Evolutionary conservation across 116 monocot species (phyloP).

Genomic region (Cymodocea nodosa): DNA sequence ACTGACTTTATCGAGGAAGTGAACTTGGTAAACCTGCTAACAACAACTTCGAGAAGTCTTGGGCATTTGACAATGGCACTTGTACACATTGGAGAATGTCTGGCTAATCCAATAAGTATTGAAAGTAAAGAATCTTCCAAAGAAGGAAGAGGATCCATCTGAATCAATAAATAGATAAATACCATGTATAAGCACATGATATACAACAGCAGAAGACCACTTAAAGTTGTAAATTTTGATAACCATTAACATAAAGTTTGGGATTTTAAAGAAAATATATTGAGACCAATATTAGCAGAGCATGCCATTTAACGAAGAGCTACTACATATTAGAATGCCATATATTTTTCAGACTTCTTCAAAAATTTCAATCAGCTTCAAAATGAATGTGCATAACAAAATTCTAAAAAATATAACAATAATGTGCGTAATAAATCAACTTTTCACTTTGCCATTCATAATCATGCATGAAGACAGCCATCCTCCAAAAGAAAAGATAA

Average conservation of each 20-base stretch:
- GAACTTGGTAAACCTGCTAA: slow-evolving; percentile 39
- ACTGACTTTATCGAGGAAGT: slow-evolving; percentile 46
- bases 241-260: neutral
- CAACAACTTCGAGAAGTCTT: slow-evolving; percentile 49
- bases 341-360: no score
- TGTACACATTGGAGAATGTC: slow-evolving; percentile 74
- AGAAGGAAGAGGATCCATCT: slow-evolving; percentile 65
- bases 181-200: neutral
- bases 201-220: neutral
- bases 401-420: no score
- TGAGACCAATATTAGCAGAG: neutral
- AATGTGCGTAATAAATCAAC: no score
- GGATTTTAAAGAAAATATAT: neutral
- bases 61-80: slow-evolving; percentile 80
- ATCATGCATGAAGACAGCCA: no score
- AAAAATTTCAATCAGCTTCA: no score
- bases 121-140: slow-evolving; percentile 73
- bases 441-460: no score
- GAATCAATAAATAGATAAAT: slow-evolving; percentile 25
- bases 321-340: no score
- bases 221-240: neutral
- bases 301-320: neutral
- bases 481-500: no score
- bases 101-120: slow-evolving; percentile 67
- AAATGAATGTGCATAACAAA: no score